Evolutionary conservation across 2,329 filamentous ascomycete species (phyloP).

Genomic region (Fusarium decemcellulare): DNA sequence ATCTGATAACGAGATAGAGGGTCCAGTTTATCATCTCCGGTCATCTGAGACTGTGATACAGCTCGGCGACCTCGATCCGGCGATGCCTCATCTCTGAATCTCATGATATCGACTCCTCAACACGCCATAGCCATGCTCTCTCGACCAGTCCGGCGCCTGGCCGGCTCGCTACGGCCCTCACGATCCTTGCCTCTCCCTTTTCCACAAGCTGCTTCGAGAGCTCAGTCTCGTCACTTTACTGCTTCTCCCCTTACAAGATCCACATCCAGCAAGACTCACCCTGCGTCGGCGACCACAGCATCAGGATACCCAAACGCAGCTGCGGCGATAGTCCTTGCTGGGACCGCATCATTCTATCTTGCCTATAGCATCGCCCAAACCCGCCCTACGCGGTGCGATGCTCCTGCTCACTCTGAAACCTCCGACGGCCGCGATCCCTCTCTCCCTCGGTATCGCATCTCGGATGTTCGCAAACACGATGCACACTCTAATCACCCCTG

Average conservation of each 20-base stretch:
- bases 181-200: conserved; percentile 14
- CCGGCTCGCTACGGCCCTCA: conserved; percentile 24
- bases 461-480: conserved; percentile 68
- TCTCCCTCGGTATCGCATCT: conserved; percentile 64
- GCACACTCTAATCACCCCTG: conserved; percentile 68
- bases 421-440: conserved; percentile 54
- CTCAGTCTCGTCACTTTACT: conserved; percentile 29
- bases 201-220: conserved; percentile 16
- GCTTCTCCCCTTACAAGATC: conserved; percentile 13
- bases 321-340: conserved; percentile 25
- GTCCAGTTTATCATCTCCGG: background rate
- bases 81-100: conserved; percentile 22
- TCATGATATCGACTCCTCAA: background rate
- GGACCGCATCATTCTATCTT: conserved; percentile 36
- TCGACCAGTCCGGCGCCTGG: conserved; percentile 30
- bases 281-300: conserved; percentile 2
- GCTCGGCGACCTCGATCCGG: conserved; percentile 1
- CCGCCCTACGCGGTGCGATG: conserved; percentile 39
- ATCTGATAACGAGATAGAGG: background rate
- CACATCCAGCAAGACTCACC: background rate
- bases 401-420: conserved; percentile 5
- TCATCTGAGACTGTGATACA: conserved; percentile 1
- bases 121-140: conserved; percentile 31
- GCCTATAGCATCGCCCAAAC: conserved; percentile 37
- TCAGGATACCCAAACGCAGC: conserved; percentile 13